Conservation (phyloP, 208 protist genomes). For the Crithidia sp. region DNA sequence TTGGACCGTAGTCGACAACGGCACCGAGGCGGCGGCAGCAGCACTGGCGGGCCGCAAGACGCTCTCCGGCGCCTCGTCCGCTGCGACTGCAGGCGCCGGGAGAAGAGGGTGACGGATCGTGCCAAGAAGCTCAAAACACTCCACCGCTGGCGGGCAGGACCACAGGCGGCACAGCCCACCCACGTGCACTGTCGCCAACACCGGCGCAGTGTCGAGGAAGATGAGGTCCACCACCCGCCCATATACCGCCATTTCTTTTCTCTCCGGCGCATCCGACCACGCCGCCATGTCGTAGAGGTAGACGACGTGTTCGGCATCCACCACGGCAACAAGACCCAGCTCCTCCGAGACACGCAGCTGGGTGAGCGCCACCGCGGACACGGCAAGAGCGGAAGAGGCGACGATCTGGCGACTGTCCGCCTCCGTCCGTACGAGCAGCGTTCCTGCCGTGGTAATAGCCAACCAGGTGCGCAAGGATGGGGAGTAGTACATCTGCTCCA, state of each 20-base stretch:
- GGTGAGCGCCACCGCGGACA: constrained; percentile 29
- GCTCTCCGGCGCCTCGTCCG: neutral
- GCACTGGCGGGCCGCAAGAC: neutral
- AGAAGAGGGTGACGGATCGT: constrained; percentile 30
- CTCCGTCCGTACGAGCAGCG: constrained; percentile 51
- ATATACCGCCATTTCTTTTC: constrained; percentile 13
- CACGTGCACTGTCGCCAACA: constrained; percentile 51
- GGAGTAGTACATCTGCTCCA: constrained; percentile 69
- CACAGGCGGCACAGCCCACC: constrained; percentile 54
- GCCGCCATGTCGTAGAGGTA: constrained; percentile 64
- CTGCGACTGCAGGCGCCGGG: neutral
- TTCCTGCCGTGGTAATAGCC: constrained; percentile 46
- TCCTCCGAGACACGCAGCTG: constrained; percentile 61
- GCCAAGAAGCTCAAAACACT: constrained; percentile 42
- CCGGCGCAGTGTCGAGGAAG: constrained; percentile 50
- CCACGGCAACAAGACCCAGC: constrained; percentile 55
- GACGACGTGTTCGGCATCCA: constrained; percentile 41
- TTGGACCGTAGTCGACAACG: neutral
- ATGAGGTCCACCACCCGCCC: constrained; percentile 28
- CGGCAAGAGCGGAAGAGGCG: constrained; percentile 17
- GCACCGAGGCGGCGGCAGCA: neutral
- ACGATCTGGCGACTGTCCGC: constrained; percentile 29
- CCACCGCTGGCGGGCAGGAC: constrained; percentile 55
- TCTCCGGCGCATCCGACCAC: constrained; percentile 24
- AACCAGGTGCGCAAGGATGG: constrained; percentile 43